phyloP scores from a whole-genome alignment of 495 filamentous ascomycete species.

The Talaromyces ruber region DNA sequence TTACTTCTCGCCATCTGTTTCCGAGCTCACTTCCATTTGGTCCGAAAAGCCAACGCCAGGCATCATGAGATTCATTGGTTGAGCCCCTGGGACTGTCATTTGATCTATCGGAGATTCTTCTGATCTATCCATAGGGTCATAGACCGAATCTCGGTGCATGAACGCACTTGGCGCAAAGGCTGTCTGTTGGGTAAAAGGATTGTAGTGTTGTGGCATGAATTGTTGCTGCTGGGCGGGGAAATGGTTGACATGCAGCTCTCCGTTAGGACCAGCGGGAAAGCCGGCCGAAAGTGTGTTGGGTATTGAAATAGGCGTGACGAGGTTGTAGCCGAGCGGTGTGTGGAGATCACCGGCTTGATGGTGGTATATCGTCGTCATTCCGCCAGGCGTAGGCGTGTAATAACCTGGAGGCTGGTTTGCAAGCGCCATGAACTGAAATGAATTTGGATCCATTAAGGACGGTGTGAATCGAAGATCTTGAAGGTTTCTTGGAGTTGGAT shows the following conservation, averaged over 20 bases:
- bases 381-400: conserved; percentile 82
- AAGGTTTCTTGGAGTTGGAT: conserved; percentile 67
- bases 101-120: conserved; percentile 53
- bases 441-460: conserved; percentile 75
- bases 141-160: conserved; percentile 65
- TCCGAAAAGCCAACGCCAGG: conserved; percentile 18
- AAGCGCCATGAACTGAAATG: conserved; percentile 69
- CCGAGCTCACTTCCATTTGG: conserved; percentile 16
- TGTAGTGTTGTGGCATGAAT: conserved; percentile 59
- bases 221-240: conserved; percentile 49
- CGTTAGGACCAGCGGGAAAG: conserved; percentile 40
- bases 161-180: conserved; percentile 76
- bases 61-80: conserved; percentile 18
- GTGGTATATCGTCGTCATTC: conserved; percentile 75
- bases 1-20: conserved; percentile 38
- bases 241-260: conserved; percentile 38
- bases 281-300: conserved; percentile 51
- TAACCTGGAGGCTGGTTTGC: conserved; percentile 74
- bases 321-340: conserved; percentile 68
- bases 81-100: conserved; percentile 29
- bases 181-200: conserved; percentile 59
- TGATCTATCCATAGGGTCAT: conserved; percentile 64
- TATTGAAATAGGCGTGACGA: conserved; percentile 80
- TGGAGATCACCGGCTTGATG: conserved; percentile 83
- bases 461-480: conserved; percentile 84